Evolutionary conservation across 78 protist genomes (phyloP), one percentile per base, ranked within the genome.

Genomic region (Monocercomonoides exilis): DNA sequence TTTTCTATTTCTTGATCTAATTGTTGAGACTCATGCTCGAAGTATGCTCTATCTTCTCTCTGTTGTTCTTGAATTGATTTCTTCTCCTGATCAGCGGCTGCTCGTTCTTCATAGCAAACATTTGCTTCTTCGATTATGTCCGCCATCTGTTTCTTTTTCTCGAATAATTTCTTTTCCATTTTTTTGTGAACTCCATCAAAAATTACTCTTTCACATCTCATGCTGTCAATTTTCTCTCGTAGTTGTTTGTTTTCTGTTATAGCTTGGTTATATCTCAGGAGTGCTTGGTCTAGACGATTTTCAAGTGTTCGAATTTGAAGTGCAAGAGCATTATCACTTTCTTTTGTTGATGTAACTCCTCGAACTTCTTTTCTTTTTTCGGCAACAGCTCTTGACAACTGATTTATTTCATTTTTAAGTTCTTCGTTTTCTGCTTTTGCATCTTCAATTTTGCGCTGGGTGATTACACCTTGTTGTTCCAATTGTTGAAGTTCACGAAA

Each of bases 141-240:
- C 1, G 91, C 89, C 93, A 94, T 92, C 70, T 32, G 70, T 77
- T 45, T 44, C 80, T 92, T 89, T 81, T 87, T 63, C 86, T 89
- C 90, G 41, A 46, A 35, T 33, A 90, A 84, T 54, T 93, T 91
- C 45, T 38, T 0, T 54, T 93, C 93, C 36, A 92, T 81, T 77
- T 93, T 93, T 80, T 80, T 80, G 89, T 93, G 91, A 45, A 92
- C 46, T 33, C 42, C 44, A 77, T 94, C 96, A 43, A 92, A 94
- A 32, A 90, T 92, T 3, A 43, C 81, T 11, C 95, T 79, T 87
- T 94, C 96, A 0, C 92, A 45, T 32, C 96, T 87, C 36, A 95
- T 90, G 84, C 80, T 85, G 91, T 95, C 94, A 45, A 95, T 95
- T 33, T 46, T 1, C 44, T 91, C 95, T 1, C 94, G 91, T 1